Evolutionary conservation across 768 basidiomycete species (phyloP), one percentile per base, ranked within the genome.

Genomic region (Gymnopilus junonius): DNA sequence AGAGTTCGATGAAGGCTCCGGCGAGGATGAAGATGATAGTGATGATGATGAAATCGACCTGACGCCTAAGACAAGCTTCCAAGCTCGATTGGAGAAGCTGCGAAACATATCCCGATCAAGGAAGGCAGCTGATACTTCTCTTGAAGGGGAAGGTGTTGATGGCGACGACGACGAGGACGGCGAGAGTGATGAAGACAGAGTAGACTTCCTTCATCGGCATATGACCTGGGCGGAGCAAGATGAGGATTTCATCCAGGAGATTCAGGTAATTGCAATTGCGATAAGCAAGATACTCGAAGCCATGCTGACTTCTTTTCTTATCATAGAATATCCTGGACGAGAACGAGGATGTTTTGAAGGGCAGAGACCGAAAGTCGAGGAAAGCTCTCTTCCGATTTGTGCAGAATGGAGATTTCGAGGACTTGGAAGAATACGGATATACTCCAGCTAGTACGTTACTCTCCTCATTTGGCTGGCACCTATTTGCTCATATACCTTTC

Each of bases 371-470:
- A 29, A 87, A 86, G 67, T 73, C 75, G 60, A 77, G 79, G 59
- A 88, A 88, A n/a, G 73, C 79, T 32, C 54, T 89, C 0, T 91
- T 92, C 81, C 77, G 76, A 21, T 82, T 90, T 0, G 79, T 92
- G 35, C 79, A 78, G 12, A 77, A 89, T 67, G 92, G 89, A 14
- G 73, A 80, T 42, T 81, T 85, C 39, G 79, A 81, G 5, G 77
- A 80, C 57, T 63, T 77, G 1, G 77, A 81, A 31, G 71, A 75
- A 21, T 75, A 79, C 20, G 64, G 55, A 5, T 58, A 60, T 55
- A 76, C 73, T 57, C 84, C 81, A 25, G 82, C 83, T 17, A 80
- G 90, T 91, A 71, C n/a, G 88, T 81, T 15, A 4, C 32, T 6
- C n/a, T 23, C 11, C 29, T 42, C 58, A 5, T 37, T 40, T 27